Evolutionary conservation across 192 early-diverging fungal species (phyloP).

Genomic region (Allomyces arbusculus): DNA sequence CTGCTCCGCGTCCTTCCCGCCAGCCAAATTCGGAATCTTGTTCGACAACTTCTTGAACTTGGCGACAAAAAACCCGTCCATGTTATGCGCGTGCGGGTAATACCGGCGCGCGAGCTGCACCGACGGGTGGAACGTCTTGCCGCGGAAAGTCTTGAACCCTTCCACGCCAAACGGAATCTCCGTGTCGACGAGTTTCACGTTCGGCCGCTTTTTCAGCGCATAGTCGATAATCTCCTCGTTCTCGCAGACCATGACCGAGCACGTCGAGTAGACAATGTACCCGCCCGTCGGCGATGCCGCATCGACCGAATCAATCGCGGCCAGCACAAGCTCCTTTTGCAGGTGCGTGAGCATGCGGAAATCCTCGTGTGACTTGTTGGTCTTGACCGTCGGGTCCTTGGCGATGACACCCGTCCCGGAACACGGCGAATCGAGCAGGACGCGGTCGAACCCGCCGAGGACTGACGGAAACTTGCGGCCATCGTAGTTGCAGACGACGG

Average conservation of each 20-base stretch:
- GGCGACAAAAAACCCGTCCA: slow-evolving; percentile 98
- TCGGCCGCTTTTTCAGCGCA: slow-evolving; percentile 80
- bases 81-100: slow-evolving; percentile 96
- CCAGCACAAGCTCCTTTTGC: slow-evolving; percentile 87
- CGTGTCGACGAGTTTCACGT: slow-evolving; percentile 74
- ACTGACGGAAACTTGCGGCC: slow-evolving; percentile 91
- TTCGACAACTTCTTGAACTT: slow-evolving; percentile 92
- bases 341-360: slow-evolving; percentile 79
- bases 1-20: too few species aligned
- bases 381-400: slow-evolving; percentile 88
- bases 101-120: slow-evolving; percentile 65
- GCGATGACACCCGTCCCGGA: slow-evolving; percentile 96
- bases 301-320: slow-evolving; percentile 92
- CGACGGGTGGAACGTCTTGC: slow-evolving; percentile 67
- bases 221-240: slow-evolving; percentile 95
- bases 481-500: slow-evolving; percentile 87
- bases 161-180: slow-evolving; percentile 86
- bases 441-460: slow-evolving; percentile 94
- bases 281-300: slow-evolving; percentile 84
- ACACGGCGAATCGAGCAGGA: slow-evolving; percentile 95
- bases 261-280: slow-evolving; percentile 95
- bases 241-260: slow-evolving; percentile 93
- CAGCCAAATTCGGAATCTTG: slow-evolving; percentile 29
- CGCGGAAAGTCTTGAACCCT: slow-evolving; percentile 75
- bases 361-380: slow-evolving; percentile 84